These are phyloP conservation scores for Bryoerythrophyllum caledonicum DNA, from an alignment of 225 moss, liverwort and hornwort species.

Conservation along the genomic window DNA sequence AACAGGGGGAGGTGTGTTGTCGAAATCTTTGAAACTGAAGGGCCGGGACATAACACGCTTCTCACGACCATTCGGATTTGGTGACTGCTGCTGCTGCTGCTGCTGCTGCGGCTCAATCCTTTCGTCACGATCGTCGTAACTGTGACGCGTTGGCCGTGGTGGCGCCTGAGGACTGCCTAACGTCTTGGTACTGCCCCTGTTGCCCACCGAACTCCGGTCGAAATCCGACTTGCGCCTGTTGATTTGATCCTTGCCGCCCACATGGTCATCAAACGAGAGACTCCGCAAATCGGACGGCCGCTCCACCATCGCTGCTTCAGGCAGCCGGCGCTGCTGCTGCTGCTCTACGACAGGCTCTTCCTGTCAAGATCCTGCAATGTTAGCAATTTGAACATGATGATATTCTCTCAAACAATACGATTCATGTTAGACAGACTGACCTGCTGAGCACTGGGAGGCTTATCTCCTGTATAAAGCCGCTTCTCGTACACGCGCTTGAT, in stretches of 20 bases:
- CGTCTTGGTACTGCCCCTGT: slow-evolving; percentile 58
- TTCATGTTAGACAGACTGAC: slow-evolving; percentile 42
- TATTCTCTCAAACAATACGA: background rate
- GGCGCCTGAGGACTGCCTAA: slow-evolving; percentile 48
- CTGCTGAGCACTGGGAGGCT: slow-evolving; percentile 69
- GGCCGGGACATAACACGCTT: slow-evolving; percentile 63
- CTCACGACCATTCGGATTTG: slow-evolving; percentile 63
- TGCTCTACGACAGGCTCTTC: slow-evolving; percentile 38
- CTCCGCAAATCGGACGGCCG: slow-evolving; percentile 56
- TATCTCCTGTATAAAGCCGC: slow-evolving; percentile 71
- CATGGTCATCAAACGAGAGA: slow-evolving; percentile 75
- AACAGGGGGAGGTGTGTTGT: slow-evolving; percentile 64
- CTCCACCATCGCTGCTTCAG: slow-evolving; percentile 41
- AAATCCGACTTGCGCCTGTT: slow-evolving; percentile 81
- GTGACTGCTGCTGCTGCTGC: slow-evolving; percentile 57
- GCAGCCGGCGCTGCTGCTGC: slow-evolving; percentile 34
- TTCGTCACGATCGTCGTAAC: slow-evolving; percentile 78
- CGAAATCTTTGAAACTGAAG: slow-evolving; percentile 70
- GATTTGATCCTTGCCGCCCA: slow-evolving; percentile 55
- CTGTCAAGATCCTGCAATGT: slow-evolving; percentile 29
- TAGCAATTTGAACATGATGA: background rate
- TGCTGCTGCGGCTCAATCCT: slow-evolving; percentile 36
- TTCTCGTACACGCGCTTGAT: slow-evolving; percentile 91
- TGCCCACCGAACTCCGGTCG: slow-evolving; percentile 64
- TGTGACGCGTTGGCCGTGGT: slow-evolving; percentile 57